Conservation (phyloP, 192 early-diverging fungal genomes). For the Podila minutissima region DNA sequence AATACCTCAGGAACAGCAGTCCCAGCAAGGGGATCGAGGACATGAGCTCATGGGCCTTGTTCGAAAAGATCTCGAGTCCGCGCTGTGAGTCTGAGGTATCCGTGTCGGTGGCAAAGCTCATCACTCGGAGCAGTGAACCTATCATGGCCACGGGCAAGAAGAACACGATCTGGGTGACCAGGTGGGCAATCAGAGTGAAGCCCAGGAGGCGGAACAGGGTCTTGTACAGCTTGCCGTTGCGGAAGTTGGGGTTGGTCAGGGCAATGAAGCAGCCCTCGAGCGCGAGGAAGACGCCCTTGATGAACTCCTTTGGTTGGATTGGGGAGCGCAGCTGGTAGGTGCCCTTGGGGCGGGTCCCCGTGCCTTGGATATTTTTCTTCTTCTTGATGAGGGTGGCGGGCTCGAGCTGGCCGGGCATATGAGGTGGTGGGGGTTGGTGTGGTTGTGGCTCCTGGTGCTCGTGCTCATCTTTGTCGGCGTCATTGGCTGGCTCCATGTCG, state of each 20-base stretch:
- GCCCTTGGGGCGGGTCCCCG: background rate
- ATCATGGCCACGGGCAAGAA: slow-evolving; percentile 54
- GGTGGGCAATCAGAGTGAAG: slow-evolving; percentile 50
- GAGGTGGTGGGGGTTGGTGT: background rate
- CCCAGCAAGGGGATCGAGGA: slow-evolving; percentile 59
- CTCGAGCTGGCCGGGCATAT: slow-evolving; percentile 6
- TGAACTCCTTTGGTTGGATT: slow-evolving; percentile 46
- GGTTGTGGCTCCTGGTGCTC: background rate
- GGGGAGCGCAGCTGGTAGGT: slow-evolving; percentile 31
- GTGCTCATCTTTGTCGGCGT: background rate
- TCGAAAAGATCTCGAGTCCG: slow-evolving; percentile 33
- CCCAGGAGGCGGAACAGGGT: slow-evolving; percentile 51
- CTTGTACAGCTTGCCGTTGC: slow-evolving; percentile 52
- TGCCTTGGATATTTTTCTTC: slow-evolving; percentile 37
- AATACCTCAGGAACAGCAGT: slow-evolving; percentile 63
- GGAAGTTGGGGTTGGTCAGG: slow-evolving; percentile 57
- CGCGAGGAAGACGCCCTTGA: slow-evolving; percentile 53
- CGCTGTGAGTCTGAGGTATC: slow-evolving; percentile 49
- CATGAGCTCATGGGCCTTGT: slow-evolving; percentile 50
- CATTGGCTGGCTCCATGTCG: slow-evolving; percentile 9
- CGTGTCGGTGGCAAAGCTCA: slow-evolving; percentile 15
- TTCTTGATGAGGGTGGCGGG: background rate
- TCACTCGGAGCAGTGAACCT: slow-evolving; percentile 38
- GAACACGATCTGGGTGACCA: slow-evolving; percentile 57
- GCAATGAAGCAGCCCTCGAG: slow-evolving; percentile 56